These are phyloP conservation scores for Phytophthora lateralis DNA, from an alignment of 352 stramenopile genomes.

Conservation along the genomic window DNA sequence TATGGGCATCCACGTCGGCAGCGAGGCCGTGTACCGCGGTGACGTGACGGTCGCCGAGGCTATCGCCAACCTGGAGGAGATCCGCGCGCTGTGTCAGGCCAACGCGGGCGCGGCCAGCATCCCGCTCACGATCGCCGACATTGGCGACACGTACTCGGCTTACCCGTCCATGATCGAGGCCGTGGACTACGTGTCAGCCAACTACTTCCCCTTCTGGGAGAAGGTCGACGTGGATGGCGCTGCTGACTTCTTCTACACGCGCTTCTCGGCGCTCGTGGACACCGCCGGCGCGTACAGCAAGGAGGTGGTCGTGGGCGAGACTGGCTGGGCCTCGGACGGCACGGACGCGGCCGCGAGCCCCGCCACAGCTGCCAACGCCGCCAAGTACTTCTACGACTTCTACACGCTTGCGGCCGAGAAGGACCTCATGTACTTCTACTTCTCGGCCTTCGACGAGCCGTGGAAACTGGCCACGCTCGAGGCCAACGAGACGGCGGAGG, in stretches of 20 bases:
- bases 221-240: constrained; percentile 40
- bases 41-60: constrained; percentile 49
- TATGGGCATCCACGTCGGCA: constrained; percentile 69
- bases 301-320: constrained; percentile 72
- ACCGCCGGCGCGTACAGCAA: constrained; percentile 46
- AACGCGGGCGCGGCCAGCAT: constrained; percentile 37
- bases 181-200: constrained; percentile 67
- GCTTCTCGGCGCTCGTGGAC: constrained; percentile 43
- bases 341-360: constrained; percentile 33
- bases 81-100: constrained; percentile 49
- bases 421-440: constrained; percentile 70
- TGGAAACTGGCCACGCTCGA: constrained; percentile 61
- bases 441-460: constrained; percentile 63
- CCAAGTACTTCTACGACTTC: constrained; percentile 69
- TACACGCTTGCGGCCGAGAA: constrained; percentile 55
- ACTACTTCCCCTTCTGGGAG: constrained; percentile 79
- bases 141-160: constrained; percentile 53
- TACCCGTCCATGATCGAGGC: constrained; percentile 61
- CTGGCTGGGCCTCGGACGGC: constrained; percentile 62
- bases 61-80: constrained; percentile 59
- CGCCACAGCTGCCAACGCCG: constrained; percentile 43
- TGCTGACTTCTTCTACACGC: constrained; percentile 51
- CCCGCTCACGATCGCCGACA: constrained; percentile 72
- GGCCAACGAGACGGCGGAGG: constrained; percentile 67
- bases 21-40: constrained; percentile 66